phyloP scores from a whole-genome alignment of 2,329 filamentous ascomycete genomes.

The Setomelanomma holmii region DNA sequence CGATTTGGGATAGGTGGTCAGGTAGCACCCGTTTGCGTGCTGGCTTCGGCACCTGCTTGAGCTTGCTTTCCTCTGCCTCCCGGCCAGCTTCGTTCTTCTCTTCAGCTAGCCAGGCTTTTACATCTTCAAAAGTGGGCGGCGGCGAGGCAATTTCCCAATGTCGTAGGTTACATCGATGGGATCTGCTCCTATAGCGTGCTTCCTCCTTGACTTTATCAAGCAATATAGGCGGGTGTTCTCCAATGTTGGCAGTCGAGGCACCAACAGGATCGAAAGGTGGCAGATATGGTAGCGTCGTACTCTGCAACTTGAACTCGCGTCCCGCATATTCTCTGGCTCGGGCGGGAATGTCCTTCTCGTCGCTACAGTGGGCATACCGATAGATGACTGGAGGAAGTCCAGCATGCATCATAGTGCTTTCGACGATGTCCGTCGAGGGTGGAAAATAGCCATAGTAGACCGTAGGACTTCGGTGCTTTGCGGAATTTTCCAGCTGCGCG shows the following conservation, averaged over 20 bases:
- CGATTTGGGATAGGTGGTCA: conserved; percentile 77
- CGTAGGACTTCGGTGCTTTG: conserved; percentile 22
- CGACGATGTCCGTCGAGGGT: conserved; percentile 56
- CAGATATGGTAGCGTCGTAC: conserved; percentile 78
- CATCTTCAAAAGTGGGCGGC: conserved; percentile 75
- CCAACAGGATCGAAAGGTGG: conserved; percentile 76
- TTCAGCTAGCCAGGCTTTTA: conserved; percentile 69
- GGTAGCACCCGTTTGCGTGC: conserved; percentile 24
- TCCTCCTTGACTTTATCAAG: conserved; percentile 62
- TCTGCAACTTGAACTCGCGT: conserved; percentile 79
- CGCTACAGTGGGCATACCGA: conserved; percentile 84
- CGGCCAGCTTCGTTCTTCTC: conserved; percentile 32
- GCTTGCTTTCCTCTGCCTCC: conserved; percentile 7
- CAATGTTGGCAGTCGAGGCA: conserved; percentile 63
- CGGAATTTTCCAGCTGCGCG: conserved; percentile 23
- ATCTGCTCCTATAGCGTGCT: conserved; percentile 59
- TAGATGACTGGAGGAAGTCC: conserved; percentile 75
- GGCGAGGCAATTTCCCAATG: conserved; percentile 78
- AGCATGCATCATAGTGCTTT: conserved; percentile 63
- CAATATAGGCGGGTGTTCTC: conserved; percentile 56
- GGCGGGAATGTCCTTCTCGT: conserved; percentile 81
- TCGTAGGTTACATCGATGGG: conserved; percentile 66
- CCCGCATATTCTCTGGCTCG: conserved; percentile 84
- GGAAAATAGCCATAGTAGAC: conserved; percentile 50
- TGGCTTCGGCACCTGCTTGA: conserved; percentile 17